A percentile compares a stretch with the other conserved stretches of the same genome.
phyloP scores from a whole-genome alignment of 495 filamentous ascomycete genomes.

The Aspergillus panamensis region DNA sequence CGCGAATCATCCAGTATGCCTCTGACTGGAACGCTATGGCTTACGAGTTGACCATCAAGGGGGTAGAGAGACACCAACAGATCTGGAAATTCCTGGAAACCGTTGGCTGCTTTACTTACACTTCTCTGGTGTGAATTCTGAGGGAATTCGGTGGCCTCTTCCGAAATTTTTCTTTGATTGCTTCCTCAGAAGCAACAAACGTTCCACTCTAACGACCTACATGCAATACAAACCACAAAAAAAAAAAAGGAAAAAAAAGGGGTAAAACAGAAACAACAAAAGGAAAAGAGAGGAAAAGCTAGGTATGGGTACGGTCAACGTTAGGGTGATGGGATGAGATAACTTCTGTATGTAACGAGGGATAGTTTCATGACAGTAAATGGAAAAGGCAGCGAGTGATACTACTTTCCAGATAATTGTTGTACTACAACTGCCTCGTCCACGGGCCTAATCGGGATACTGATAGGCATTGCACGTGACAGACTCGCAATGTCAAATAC shows the following conservation, averaged over 20 bases:
- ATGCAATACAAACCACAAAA: background rate
- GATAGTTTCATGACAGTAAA: no score
- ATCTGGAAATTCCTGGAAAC: slow-evolving; percentile 36
- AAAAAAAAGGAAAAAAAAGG: background rate
- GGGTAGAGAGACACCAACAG: slow-evolving; percentile 28
- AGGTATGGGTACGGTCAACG: background rate
- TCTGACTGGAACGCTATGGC: slow-evolving; percentile 26
- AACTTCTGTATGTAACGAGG: no score
- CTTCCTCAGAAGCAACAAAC: no score
- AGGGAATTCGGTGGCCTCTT: background rate
- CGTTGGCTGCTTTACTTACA: slow-evolving; percentile 32
- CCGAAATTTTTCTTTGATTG: background rate
- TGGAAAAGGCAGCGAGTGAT: no score
- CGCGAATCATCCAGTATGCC: slow-evolving; percentile 27
- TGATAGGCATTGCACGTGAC: no score
- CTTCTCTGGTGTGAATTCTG: slow-evolving; percentile 5
- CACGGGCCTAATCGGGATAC: no score
- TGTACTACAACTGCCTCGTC: no score
- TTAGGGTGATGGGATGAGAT: no score
- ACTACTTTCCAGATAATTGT: no score
- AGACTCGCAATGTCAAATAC: no score
- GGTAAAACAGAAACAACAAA: background rate
- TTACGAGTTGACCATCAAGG: slow-evolving; percentile 26
- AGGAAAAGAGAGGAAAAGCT: background rate
- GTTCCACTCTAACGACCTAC: no score